Conservation (phyloP, 2,329 filamentous ascomycete genomes). For the Penicillium concentricum region DNA sequence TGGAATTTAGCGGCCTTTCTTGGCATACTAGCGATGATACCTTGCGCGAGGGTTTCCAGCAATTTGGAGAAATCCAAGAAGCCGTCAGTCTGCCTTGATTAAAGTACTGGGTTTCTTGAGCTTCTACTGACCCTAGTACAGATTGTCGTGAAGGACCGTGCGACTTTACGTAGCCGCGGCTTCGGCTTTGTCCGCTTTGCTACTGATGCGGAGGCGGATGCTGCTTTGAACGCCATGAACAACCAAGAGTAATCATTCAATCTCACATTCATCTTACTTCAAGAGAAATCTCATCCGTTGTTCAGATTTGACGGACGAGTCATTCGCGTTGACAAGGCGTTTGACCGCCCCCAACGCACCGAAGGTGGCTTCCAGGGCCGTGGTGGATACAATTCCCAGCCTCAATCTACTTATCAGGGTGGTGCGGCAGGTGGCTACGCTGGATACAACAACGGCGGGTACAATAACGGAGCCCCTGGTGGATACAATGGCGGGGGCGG, state of each 20-base stretch:
- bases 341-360: conserved; percentile 68
- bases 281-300: conserved; percentile 15
- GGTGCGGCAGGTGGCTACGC: conserved; percentile 34
- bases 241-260: conserved; percentile 65
- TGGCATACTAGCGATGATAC: conserved; percentile 95
- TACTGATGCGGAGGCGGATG: conserved; percentile 42
- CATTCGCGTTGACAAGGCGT: conserved; percentile 94
- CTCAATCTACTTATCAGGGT: conserved; percentile 38
- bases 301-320: conserved; percentile 85
- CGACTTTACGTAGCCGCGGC: conserved; percentile 92
- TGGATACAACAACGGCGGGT: conserved; percentile 19
- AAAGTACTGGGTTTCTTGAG: background rate
- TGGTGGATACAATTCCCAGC: conserved; percentile 46
- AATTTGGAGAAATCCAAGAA: conserved; percentile 89
- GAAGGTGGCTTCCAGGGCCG: conserved; percentile 49
- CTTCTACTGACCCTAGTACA: conserved; percentile 42
- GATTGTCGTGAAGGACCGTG: conserved; percentile 97
- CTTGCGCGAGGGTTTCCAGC: conserved; percentile 85
- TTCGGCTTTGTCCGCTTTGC: conserved; percentile 95
- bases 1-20: conserved; percentile 73
- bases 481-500: conserved; percentile 34
- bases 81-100: conserved; percentile 65
- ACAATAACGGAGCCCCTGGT: conserved; percentile 18
- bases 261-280: conserved; percentile 9
- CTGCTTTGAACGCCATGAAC: conserved; percentile 46